phyloP scores from a whole-genome alignment of 2,329 filamentous ascomycete genomes.

The Fusarium nelsonii region DNA sequence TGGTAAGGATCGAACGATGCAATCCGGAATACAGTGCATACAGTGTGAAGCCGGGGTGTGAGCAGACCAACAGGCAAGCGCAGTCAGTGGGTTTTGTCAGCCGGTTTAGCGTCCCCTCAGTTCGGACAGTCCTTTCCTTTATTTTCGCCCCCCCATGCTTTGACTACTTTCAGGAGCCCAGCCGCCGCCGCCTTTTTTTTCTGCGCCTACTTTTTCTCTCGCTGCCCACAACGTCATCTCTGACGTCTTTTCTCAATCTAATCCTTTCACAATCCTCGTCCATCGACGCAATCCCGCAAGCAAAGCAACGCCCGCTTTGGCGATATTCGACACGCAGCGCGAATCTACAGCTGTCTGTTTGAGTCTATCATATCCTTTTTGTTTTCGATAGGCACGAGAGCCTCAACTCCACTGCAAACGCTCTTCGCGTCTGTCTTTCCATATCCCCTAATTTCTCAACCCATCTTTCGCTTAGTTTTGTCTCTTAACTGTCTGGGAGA shows the following conservation, averaged over 20 bases:
- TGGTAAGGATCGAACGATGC: constrained; percentile 47
- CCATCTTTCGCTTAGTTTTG: constrained; percentile 31
- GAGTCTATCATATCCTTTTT: constrained; percentile 16
- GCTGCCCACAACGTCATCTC: constrained; percentile 61
- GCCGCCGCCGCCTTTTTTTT: constrained; percentile 51
- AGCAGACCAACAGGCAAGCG: not conserved
- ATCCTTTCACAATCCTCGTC: constrained; percentile 54
- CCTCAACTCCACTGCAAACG: constrained; percentile 44
- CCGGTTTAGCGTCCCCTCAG: constrained; percentile 32
- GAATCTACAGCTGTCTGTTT: constrained; percentile 24
- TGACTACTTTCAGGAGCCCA: constrained; percentile 49
- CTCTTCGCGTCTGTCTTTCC: constrained; percentile 25
- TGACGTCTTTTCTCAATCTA: constrained; percentile 60
- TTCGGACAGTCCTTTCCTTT: constrained; percentile 28
- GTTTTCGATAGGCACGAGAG: constrained; percentile 41
- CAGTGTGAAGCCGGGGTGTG: constrained; percentile 11
- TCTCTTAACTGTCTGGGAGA: constrained; percentile 20
- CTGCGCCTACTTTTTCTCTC: constrained; percentile 53
- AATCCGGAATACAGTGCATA: constrained; percentile 42
- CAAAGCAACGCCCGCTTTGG: constrained; percentile 47
- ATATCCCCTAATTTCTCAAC: constrained; percentile 30
- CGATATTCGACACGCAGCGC: constrained; percentile 41
- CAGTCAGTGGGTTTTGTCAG: constrained; percentile 37
- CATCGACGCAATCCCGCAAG: constrained; percentile 50
- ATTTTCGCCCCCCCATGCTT: constrained; percentile 35